Percentiles rank a stretch among this genome's conserved stretches.
These are phyloP conservation scores for Fusarium aywerte DNA, from an alignment of 2,329 filamentous ascomycete genomes.

Conservation along the genomic window DNA sequence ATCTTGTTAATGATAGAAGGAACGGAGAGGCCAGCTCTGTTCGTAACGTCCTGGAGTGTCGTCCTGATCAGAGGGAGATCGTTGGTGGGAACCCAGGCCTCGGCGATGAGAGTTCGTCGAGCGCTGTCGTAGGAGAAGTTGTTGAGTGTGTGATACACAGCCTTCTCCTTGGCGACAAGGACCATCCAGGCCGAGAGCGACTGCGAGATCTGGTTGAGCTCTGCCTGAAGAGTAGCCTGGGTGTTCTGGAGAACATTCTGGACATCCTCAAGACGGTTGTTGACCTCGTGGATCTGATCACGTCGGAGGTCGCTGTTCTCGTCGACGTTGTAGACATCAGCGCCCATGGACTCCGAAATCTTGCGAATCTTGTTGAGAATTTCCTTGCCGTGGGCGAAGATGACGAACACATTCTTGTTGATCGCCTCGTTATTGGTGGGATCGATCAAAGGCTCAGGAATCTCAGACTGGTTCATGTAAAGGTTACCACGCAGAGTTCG, in stretches of 20 bases:
- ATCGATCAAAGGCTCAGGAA: conserved; percentile 90
- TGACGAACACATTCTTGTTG: conserved; percentile 98
- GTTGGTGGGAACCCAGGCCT: conserved; percentile 96
- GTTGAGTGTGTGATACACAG: conserved; percentile 94
- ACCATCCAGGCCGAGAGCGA: conserved; percentile 97
- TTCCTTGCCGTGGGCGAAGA: conserved; percentile 98
- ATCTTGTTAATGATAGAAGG: conserved; percentile 99
- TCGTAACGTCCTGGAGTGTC: conserved; percentile 95
- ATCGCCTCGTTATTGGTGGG: conserved; percentile 91
- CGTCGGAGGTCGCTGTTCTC: conserved; percentile 95
- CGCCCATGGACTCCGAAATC: conserved; percentile 96
- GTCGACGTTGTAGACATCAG: conserved; percentile 95
- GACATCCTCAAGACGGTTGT: conserved; percentile 89
- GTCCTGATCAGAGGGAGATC: conserved; percentile 89
- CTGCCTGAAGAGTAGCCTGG: conserved; percentile 90
- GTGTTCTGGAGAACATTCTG: conserved; percentile 94
- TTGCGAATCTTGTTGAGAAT: conserved; percentile 99
- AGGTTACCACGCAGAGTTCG: conserved; percentile 95
- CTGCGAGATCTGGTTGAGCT: conserved; percentile 92
- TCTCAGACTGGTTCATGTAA: conserved; percentile 99
- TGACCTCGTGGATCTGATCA: conserved; percentile 97
- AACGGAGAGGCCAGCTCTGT: conserved; percentile 93
- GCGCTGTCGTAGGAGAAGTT: conserved; percentile 96
- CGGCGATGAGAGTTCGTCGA: conserved; percentile 94
- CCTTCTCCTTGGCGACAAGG: conserved; percentile 97